Evolutionary conservation across 768 basidiomycete species (phyloP).

Genomic region (Leccinum sublutescens): DNA sequence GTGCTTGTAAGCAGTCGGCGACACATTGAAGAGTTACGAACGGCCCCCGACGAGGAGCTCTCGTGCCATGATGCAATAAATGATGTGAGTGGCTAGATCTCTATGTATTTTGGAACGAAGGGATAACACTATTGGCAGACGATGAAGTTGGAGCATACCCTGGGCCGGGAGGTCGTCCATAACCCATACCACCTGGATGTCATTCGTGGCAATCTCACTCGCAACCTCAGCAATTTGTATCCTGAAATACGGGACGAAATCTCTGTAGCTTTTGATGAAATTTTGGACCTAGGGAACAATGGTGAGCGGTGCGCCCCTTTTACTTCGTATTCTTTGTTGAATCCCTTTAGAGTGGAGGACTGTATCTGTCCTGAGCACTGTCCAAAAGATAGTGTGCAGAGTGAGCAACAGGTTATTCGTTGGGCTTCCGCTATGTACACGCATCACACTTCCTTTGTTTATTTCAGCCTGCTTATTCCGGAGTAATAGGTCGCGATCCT

Average conservation of each 20-base stretch:
- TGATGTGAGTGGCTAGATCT: no score
- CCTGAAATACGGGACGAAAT: not conserved
- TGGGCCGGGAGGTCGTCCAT: constrained; percentile 33
- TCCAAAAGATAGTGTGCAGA: not conserved
- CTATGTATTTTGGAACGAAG: not conserved
- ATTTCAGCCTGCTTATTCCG: not conserved
- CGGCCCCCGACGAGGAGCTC: constrained; percentile 40
- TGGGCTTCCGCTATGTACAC: not conserved
- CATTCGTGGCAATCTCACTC: no score
- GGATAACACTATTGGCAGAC: constrained; percentile 22
- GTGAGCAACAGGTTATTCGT: not conserved
- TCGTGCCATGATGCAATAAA: constrained; percentile 33
- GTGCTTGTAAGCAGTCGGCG: not conserved
- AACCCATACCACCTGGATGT: constrained; percentile 33
- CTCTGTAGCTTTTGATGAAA: no score
- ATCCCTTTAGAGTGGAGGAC: not conserved
- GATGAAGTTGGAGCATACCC: constrained; percentile 38
- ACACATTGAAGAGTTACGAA: constrained; percentile 24
- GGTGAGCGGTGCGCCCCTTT: not conserved
- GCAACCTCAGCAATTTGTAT: no score
- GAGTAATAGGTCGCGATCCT: not conserved
- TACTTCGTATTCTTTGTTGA: not conserved
- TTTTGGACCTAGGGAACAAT: not conserved
- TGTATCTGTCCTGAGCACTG: not conserved
- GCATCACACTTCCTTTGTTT: not conserved